These are phyloP conservation scores for Limnanthes douglasii DNA, from an alignment of 345 rosid genomes.

Conservation along the genomic window DNA sequence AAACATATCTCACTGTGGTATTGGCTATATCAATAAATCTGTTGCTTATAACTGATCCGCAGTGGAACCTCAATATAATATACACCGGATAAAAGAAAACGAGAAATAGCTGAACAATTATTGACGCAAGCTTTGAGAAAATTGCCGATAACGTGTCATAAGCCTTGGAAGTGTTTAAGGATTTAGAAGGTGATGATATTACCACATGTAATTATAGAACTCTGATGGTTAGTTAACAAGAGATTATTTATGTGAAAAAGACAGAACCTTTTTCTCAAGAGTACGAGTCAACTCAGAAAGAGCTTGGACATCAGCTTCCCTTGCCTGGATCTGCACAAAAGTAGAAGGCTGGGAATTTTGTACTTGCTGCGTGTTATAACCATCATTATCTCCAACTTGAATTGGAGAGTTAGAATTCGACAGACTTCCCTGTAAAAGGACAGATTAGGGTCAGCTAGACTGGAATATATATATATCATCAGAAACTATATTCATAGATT, in stretches of 20 bases:
- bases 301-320: slow-evolving; percentile 48
- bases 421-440: slow-evolving; percentile 28
- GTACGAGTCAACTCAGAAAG: slow-evolving; percentile 37
- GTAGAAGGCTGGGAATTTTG: slow-evolving; percentile 24
- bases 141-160: too few relatives aligned
- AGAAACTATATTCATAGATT: neutral
- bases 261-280: slow-evolving; percentile 41
- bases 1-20: too few relatives aligned
- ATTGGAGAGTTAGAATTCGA: slow-evolving; percentile 24
- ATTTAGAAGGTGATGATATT: neutral
- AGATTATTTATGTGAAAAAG: slow-evolving; percentile 5
- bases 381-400: slow-evolving; percentile 19
- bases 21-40: too few relatives aligned
- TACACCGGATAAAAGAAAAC: too few relatives aligned
- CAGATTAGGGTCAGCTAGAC: slow-evolving; percentile 7
- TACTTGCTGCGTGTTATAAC: slow-evolving; percentile 17
- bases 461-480: neutral
- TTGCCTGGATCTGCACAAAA: slow-evolving; percentile 25
- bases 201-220: slow-evolving; percentile 6
- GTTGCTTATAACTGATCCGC: too few relatives aligned
- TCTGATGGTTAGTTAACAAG: too few relatives aligned
- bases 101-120: too few relatives aligned
- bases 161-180: slow-evolving; percentile 1
- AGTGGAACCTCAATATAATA: too few relatives aligned
- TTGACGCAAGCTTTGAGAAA: too few relatives aligned